phyloP scores from a whole-genome alignment of 169 alveolate genomes.

The Amoebophrya sp. region DNA sequence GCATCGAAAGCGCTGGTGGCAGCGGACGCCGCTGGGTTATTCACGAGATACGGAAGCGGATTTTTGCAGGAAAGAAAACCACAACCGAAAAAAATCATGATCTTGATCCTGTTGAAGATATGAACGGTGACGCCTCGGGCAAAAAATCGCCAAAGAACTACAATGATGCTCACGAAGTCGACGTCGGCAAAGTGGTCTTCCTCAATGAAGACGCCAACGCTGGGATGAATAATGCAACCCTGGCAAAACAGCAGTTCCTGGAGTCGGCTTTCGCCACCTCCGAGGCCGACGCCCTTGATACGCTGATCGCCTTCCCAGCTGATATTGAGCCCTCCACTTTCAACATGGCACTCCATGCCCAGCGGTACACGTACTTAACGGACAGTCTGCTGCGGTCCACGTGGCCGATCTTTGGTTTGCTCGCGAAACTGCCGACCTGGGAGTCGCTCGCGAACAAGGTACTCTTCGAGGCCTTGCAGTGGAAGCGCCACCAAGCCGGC shows the following conservation, averaged over 20 bases:
- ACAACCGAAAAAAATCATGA: too few relatives aligned
- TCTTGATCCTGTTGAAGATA: too few relatives aligned
- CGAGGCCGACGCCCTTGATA: background rate
- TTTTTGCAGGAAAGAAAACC: too few relatives aligned
- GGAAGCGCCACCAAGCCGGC: background rate
- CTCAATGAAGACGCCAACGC: too few relatives aligned
- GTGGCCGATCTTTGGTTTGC: background rate
- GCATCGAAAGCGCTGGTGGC: background rate
- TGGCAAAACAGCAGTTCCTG: too few relatives aligned
- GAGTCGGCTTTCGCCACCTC: too few relatives aligned
- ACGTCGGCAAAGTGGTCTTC: too few relatives aligned
- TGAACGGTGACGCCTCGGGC: background rate
- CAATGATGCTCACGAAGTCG: background rate
- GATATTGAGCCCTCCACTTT: background rate
- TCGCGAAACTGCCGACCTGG: background rate
- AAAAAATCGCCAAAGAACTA: background rate
- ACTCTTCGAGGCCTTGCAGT: background rate
- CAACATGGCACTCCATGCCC: background rate
- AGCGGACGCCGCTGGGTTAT: background rate
- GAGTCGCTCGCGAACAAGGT: background rate
- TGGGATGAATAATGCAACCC: too few relatives aligned
- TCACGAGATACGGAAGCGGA: background rate
- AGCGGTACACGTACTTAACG: background rate
- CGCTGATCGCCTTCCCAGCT: background rate
- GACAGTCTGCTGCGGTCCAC: conserved; percentile 5